Evolutionary conservation across 2,329 filamentous ascomycete genomes (phyloP).

Genomic region (Neonectria sp.): DNA sequence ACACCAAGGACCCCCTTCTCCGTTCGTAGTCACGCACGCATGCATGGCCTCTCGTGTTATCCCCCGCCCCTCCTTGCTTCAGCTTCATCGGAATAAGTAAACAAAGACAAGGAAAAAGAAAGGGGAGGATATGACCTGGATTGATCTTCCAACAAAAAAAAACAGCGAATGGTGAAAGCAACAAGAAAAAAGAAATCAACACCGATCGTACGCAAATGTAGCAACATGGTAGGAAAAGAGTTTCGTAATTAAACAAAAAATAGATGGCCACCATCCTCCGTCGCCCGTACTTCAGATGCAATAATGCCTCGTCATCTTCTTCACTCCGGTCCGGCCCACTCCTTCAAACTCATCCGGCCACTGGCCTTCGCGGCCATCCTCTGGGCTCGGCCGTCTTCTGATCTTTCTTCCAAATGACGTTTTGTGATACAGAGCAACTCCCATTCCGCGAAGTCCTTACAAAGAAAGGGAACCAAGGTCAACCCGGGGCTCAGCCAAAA

Average conservation of each 20-base stretch:
- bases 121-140: constrained; percentile 16
- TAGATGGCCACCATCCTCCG: constrained; percentile 61
- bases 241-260: constrained; percentile 67
- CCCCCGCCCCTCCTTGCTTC: constrained; percentile 14
- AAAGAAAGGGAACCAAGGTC: constrained; percentile 49
- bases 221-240: constrained; percentile 48
- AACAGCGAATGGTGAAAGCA: constrained; percentile 1
- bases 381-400: constrained; percentile 41
- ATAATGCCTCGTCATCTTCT: constrained; percentile 43
- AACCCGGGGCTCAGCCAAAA: constrained; percentile 48
- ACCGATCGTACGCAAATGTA: constrained; percentile 31
- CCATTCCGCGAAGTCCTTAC: constrained; percentile 50
- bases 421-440: constrained; percentile 53
- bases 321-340: constrained; percentile 36
- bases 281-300: constrained; percentile 53
- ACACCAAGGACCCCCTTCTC: neutral
- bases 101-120: constrained; percentile 24
- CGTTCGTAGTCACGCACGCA: neutral
- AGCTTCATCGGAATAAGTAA: constrained; percentile 19
- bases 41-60: constrained; percentile 13
- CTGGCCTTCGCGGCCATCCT: constrained; percentile 41
- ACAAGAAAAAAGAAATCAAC: constrained; percentile 24
- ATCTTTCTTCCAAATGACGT: constrained; percentile 47
- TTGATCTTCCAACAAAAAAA: constrained; percentile 17
- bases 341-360: constrained; percentile 33